phyloP scores from a whole-genome alignment of 305 asterid genomes.

The Fraxinus xanthoxyloides region DNA sequence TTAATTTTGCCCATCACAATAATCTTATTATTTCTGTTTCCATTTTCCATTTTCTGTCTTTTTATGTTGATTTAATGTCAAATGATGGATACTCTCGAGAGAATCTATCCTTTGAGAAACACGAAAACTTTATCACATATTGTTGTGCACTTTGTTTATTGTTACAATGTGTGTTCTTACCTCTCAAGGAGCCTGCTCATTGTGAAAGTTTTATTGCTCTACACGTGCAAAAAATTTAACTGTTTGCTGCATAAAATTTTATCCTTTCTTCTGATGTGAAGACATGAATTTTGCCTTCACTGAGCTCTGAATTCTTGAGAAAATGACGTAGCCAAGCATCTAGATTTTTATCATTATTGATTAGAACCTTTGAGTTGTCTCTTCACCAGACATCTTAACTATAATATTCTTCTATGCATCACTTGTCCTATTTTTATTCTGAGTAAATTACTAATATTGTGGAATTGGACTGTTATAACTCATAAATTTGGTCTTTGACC shows the following conservation, averaged over 20 bases:
- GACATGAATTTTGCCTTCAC: background rate
- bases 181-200: background rate
- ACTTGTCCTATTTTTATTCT: background rate
- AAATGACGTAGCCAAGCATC: background rate
- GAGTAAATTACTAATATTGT: background rate
- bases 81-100: background rate
- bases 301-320: background rate
- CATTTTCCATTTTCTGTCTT: background rate
- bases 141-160: background rate
- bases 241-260: background rate
- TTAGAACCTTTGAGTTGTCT: background rate
- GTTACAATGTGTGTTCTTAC: background rate
- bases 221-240: background rate
- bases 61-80: background rate
- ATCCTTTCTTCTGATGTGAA: background rate
- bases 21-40: background rate
- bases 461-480: conserved; percentile 9
- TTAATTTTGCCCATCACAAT: background rate
- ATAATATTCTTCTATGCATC: background rate
- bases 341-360: conserved; percentile 7
- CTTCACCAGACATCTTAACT: background rate
- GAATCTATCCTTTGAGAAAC: background rate
- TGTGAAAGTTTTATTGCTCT: background rate
- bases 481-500: background rate
- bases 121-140: background rate